Evolutionary conservation across 2,329 filamentous ascomycete genomes (phyloP).

Genomic region (Sporothrix luriei): DNA sequence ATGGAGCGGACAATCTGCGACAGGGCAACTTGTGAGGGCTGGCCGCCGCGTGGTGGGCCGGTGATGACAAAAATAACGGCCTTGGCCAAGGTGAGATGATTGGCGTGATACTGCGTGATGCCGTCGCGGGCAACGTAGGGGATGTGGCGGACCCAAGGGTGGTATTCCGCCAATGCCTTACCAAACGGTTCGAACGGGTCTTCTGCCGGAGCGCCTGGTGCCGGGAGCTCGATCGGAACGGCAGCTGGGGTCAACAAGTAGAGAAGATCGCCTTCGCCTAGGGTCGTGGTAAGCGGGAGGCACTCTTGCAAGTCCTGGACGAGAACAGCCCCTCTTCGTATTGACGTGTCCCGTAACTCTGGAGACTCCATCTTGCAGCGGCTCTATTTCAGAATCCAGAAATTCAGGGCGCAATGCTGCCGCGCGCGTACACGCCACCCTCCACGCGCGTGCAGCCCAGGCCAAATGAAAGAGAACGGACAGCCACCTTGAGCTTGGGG

Average conservation of each 20-base stretch:
- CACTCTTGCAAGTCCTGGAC: constrained; percentile 51
- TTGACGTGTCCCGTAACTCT: constrained; percentile 37
- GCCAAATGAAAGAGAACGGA: not conserved
- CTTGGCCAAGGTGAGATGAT: constrained; percentile 63
- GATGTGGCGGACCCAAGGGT: constrained; percentile 67
- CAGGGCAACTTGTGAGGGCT: constrained; percentile 54
- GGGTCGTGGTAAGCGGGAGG: constrained; percentile 51
- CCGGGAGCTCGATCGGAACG: constrained; percentile 48
- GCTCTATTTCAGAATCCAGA: constrained; percentile 6
- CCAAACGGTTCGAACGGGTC: constrained; percentile 77
- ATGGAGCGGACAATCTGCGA: constrained; percentile 43
- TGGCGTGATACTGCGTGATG: constrained; percentile 64
- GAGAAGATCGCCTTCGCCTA: constrained; percentile 57
- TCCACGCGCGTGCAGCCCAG: not conserved
- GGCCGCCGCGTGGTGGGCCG: constrained; percentile 50
- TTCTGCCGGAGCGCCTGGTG: constrained; percentile 43
- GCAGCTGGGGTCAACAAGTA: constrained; percentile 63
- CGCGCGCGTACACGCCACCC: constrained; percentile 31
- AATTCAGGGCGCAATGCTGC: constrained; percentile 12
- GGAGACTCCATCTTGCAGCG: constrained; percentile 33
- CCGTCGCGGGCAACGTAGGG: constrained; percentile 67
- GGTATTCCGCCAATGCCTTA: constrained; percentile 60
- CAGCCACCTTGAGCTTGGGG: constrained; percentile 13
- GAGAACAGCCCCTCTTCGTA: constrained; percentile 38
- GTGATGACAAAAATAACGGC: constrained; percentile 64